Conservation (phyloP, 2,329 filamentous ascomycete species). For the Cryphonectria parasitica region DNA sequence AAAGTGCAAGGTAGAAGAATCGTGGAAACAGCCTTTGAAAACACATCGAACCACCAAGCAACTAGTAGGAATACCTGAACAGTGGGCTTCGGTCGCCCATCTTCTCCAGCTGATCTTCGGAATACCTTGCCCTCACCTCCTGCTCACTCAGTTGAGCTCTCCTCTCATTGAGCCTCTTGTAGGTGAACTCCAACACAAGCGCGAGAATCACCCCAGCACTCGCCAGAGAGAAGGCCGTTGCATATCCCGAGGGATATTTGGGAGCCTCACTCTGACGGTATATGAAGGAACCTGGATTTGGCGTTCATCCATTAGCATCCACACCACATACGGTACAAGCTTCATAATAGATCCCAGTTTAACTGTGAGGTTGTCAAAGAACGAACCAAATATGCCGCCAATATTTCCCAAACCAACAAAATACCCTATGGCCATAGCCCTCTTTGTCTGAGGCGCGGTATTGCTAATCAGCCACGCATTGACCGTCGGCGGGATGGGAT, state of each 20-base stretch:
- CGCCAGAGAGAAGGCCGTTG: conserved; percentile 40
- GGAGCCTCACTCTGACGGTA: conserved; percentile 35
- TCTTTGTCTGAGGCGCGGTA: conserved; percentile 48
- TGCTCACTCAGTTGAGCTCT: conserved; percentile 34
- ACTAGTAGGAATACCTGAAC: conserved; percentile 39
- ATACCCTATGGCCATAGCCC: conserved; percentile 45
- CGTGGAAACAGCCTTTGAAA: too few species aligned
- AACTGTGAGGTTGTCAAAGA: too few species aligned
- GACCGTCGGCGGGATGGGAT: conserved; percentile 65
- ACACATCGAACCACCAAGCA: background rate
- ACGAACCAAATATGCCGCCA: conserved; percentile 43
- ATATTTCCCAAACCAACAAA: conserved; percentile 45
- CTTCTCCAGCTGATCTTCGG: conserved; percentile 43
- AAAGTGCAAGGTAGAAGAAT: background rate
- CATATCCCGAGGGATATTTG: conserved; percentile 42
- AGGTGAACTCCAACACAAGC: conserved; percentile 37
- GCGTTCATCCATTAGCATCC: background rate
- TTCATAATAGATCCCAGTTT: too few species aligned
- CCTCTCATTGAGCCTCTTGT: conserved; percentile 35
- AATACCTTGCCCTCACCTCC: conserved; percentile 40
- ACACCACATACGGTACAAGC: background rate
- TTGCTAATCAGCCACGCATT: conserved; percentile 74
- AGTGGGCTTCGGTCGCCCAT: conserved; percentile 47
- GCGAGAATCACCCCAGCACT: conserved; percentile 34
- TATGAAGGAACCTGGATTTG: background rate